Evolutionary conservation across 768 basidiomycete genomes (phyloP), one percentile per base, ranked within the genome.

Genomic region (Pulveroboletus sp.): DNA sequence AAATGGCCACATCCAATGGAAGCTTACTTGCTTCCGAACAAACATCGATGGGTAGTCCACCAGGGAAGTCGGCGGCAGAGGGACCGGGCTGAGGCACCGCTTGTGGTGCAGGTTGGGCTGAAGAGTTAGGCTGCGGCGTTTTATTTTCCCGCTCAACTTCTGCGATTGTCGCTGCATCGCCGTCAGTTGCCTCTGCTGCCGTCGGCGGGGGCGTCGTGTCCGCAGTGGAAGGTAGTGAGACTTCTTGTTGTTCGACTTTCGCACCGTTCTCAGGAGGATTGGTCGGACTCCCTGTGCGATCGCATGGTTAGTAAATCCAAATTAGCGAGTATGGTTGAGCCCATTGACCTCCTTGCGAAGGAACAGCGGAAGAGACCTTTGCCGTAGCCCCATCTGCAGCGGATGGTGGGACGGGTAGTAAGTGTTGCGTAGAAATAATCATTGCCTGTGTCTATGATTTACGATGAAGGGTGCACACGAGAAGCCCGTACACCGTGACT

Each of bases 1-100:
- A 90, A 53, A 96, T 89, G 8, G 92, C 93, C 9, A 94, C 86
- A 62, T 96, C 93, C 48, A 96, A 72, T 1, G 94, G 93, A 36
- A 94, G 74, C 66, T 93, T 94, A 68, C 86, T 84, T 17, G 93
- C 87, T 69, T 94, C 93, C 59, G 81, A 84, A 48, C 77, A 77
- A 4, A 94, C 79, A 64, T 95, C 93, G 61, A 92, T 84, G 7
- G 78, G 72, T 53, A 74, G 76, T 13, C 77, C 79, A 21, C 50
- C 71, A 62, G 55, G 62, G 27, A 74, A 71, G 43, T 67, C 69
- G 11, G 64, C 60, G 10, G 62, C 59, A 18, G 68, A 62, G 13
- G 68, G 40, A 18, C 58, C 52, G 1, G 49, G 61, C 33, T 52
- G 58, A 37, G 46, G 56, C 27, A 42, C 49, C 6, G 43, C 54